These are phyloP conservation scores for Hypoxylon rickii DNA, from an alignment of 495 filamentous ascomycete species.

Conservation along the genomic window DNA sequence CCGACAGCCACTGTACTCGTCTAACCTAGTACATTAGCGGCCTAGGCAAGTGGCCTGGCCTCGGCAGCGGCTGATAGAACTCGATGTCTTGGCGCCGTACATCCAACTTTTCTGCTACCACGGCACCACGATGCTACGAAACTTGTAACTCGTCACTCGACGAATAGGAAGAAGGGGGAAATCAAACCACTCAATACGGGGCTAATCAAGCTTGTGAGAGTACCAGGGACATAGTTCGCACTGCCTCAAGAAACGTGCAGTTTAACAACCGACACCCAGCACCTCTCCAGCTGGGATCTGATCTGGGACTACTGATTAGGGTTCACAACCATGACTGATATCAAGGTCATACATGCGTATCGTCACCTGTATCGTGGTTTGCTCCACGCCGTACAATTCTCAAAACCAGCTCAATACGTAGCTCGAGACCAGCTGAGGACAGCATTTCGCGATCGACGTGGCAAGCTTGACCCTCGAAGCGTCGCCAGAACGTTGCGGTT, in stretches of 20 bases:
- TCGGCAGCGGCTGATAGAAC: constrained; percentile 1
- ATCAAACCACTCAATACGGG: not conserved
- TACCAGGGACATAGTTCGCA: too few relatives aligned
- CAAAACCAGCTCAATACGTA: constrained; percentile 73
- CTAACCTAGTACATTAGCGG: too few relatives aligned
- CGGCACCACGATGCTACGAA: not conserved
- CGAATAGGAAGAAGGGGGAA: too few relatives aligned
- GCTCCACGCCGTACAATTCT: constrained; percentile 79
- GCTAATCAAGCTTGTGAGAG: not conserved
- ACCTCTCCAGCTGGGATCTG: too few relatives aligned
- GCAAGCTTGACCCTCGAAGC: constrained; percentile 60
- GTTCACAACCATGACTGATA: constrained; percentile 31
- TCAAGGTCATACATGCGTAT: constrained; percentile 72
- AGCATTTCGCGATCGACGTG: constrained; percentile 67
- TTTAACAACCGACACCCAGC: too few relatives aligned
- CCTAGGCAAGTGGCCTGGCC: constrained; percentile 8
- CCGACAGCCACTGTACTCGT: constrained; percentile 1
- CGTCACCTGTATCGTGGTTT: constrained; percentile 73
- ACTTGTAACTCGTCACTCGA: not conserved
- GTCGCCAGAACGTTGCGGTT: constrained; percentile 80
- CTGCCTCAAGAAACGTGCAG: too few relatives aligned
- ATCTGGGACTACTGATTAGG: not conserved
- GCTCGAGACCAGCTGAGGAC: constrained; percentile 66
- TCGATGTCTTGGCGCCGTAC: not conserved
- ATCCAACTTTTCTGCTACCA: not conserved